These are phyloP conservation scores for Fraxinus cuspidata DNA, from an alignment of 257 asterid species.

Conservation along the genomic window DNA sequence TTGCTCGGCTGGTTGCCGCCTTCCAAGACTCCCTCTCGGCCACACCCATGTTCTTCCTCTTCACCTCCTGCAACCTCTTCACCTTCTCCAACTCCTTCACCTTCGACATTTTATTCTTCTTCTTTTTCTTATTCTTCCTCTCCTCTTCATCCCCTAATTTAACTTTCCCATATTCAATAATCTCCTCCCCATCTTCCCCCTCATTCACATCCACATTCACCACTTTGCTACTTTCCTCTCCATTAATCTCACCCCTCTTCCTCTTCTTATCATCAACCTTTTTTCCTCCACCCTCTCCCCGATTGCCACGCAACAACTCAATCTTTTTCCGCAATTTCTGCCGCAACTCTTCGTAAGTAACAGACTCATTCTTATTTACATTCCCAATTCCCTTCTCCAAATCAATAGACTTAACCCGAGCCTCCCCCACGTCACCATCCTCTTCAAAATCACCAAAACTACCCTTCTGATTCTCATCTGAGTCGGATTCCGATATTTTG, in stretches of 20 bases:
- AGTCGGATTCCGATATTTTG: not conserved
- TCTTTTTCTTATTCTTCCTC: slow-evolving; percentile 42
- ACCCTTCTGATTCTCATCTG: slow-evolving; percentile 10
- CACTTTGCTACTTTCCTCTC: slow-evolving; percentile 35
- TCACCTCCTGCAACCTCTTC: slow-evolving; percentile 63
- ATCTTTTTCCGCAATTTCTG: slow-evolving; percentile 62
- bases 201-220: slow-evolving; percentile 21
- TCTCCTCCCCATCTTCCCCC: slow-evolving; percentile 43
- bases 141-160: slow-evolving; percentile 64
- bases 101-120: slow-evolving; percentile 64
- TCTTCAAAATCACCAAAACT: slow-evolving; percentile 36
- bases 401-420: slow-evolving; percentile 22
- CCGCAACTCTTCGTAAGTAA: slow-evolving; percentile 76
- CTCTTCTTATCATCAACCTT: slow-evolving; percentile 42
- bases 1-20: slow-evolving; percentile 69
- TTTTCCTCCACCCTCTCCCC: slow-evolving; percentile 44
- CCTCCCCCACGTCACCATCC: slow-evolving; percentile 5
- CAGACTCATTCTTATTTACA: slow-evolving; percentile 36
- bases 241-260: slow-evolving; percentile 41
- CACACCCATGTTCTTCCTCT: slow-evolving; percentile 54
- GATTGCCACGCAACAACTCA: slow-evolving; percentile 64
- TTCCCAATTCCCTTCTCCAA: slow-evolving; percentile 22
- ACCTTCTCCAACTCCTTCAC: slow-evolving; percentile 61
- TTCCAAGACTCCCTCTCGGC: slow-evolving; percentile 81
- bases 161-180: slow-evolving; percentile 80